Conservation (phyloP, 1,284 basidiomycete genomes). For the Ganoderma boninense region DNA sequence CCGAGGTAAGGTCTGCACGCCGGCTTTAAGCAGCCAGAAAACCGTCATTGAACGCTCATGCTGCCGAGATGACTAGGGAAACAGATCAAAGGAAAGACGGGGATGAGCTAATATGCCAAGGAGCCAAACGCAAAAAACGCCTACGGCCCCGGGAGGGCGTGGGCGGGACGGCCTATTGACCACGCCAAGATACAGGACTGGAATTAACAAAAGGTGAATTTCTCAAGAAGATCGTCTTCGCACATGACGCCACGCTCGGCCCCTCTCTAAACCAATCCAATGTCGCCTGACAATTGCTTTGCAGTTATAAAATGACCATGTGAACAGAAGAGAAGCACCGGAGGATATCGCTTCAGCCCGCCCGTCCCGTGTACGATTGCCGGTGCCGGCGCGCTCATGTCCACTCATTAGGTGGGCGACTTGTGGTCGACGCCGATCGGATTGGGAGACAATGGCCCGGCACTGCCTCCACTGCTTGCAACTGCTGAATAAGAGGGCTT, state of each 20-base stretch:
- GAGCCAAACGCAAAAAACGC: background rate
- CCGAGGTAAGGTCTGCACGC: slow-evolving; percentile 69
- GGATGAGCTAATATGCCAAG: slow-evolving; percentile 20
- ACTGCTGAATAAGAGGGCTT: background rate
- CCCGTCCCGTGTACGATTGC: background rate
- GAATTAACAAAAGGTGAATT: slow-evolving; percentile 23
- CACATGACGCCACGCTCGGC: slow-evolving; percentile 27
- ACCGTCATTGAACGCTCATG: slow-evolving; percentile 61
- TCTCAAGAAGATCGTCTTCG: slow-evolving; percentile 16
- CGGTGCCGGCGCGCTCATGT: background rate
- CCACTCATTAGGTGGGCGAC: background rate
- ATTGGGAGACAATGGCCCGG: background rate
- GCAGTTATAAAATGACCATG: background rate
- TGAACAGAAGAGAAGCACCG: slow-evolving; percentile 5
- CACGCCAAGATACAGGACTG: slow-evolving; percentile 17
- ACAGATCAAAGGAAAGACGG: background rate
- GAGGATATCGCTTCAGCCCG: background rate
- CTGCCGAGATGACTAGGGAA: background rate
- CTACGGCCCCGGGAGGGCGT: slow-evolving; percentile 21
- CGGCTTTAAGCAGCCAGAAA: slow-evolving; percentile 74
- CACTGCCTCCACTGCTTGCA: background rate
- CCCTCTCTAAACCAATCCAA: background rate
- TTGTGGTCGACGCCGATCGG: background rate
- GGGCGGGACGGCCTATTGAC: slow-evolving; percentile 19
- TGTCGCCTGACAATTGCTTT: background rate